Evolutionary conservation across 1,139 yeast species (phyloP).

Genomic region (Pichia sp.): DNA sequence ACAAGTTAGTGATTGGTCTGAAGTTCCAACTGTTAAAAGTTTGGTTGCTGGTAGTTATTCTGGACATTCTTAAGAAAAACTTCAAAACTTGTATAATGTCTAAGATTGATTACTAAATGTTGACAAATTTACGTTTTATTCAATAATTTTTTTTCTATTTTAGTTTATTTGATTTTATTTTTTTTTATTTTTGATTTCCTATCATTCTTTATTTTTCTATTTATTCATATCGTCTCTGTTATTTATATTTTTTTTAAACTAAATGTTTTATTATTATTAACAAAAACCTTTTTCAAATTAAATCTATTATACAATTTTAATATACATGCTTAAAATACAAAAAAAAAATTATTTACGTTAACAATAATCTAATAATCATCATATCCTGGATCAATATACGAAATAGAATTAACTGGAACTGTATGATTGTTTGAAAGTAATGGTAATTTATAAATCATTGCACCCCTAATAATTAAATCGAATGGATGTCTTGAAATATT

Average conservation of each 20-base stretch:
- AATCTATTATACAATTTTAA: neutral
- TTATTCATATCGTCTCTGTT: neutral
- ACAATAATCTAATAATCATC: neutral
- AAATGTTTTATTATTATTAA: neutral
- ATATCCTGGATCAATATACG: conserved; percentile 47
- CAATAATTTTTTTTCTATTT: neutral
- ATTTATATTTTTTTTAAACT: neutral
- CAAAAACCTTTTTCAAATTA: neutral
- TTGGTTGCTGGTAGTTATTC: conserved; percentile 31
- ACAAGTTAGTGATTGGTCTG: conserved; percentile 22
- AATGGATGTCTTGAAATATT: conserved; percentile 73
- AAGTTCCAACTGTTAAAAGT: conserved; percentile 29
- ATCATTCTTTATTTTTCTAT: neutral
- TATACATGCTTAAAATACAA: neutral
- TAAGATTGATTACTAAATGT: too few relatives aligned
- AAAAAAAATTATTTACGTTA: neutral
- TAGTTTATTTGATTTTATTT: neutral
- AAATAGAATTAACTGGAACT: conserved; percentile 56
- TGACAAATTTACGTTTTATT: neutral
- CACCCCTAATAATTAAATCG: conserved; percentile 79
- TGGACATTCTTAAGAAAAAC: conserved; percentile 23
- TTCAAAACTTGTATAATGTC: neutral
- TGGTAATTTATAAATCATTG: conserved; percentile 69
- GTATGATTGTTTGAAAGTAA: conserved; percentile 50
- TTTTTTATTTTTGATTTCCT: neutral